A percentile compares a stretch with the other conserved stretches of the same genome.
phyloP scores from a whole-genome alignment of 805 yeast genomes.

The Yarrowia porcina region DNA sequence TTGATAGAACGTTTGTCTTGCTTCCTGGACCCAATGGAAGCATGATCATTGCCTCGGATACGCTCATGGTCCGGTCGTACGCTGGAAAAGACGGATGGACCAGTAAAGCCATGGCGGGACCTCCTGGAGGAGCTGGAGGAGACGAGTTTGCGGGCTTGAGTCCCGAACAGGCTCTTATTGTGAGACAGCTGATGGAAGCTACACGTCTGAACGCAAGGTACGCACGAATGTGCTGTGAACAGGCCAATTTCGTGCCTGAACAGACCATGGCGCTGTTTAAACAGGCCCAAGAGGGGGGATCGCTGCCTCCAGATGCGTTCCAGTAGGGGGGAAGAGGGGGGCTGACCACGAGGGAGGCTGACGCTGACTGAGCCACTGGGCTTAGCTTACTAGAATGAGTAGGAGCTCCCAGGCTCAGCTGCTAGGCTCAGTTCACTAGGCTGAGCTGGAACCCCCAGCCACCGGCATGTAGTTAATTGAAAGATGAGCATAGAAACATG shows the following conservation, averaged over 20 bases:
- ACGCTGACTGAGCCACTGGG: not conserved
- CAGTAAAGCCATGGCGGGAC: conserved; percentile 7
- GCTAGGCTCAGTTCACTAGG: no score
- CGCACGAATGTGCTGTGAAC: conserved; percentile 79
- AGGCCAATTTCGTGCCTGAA: conserved; percentile 78
- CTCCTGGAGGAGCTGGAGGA: conserved; percentile 27
- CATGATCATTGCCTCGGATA: conserved; percentile 83
- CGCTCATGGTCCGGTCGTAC: conserved; percentile 63
- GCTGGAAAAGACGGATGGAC: conserved; percentile 59
- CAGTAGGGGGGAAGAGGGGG: no score
- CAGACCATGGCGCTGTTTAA: conserved; percentile 68
- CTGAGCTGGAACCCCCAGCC: no score
- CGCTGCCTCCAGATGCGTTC: conserved; percentile 56
- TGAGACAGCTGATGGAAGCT: conserved; percentile 61
- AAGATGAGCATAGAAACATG: not conserved
- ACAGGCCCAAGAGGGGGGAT: conserved; percentile 52
- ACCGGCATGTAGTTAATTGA: not conserved
- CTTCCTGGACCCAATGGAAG: conserved; percentile 66
- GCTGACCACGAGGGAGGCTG: not conserved
- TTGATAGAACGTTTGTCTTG: conserved; percentile 79
- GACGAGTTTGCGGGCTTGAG: conserved; percentile 41
- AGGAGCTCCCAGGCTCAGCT: no score
- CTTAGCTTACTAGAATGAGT: no score
- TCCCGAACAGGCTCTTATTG: conserved; percentile 58
- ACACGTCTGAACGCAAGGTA: conserved; percentile 78